Base-by-base conservation (phyloP, 1,139 yeast species). In the Magnusiomyces magnusii region DNA sequence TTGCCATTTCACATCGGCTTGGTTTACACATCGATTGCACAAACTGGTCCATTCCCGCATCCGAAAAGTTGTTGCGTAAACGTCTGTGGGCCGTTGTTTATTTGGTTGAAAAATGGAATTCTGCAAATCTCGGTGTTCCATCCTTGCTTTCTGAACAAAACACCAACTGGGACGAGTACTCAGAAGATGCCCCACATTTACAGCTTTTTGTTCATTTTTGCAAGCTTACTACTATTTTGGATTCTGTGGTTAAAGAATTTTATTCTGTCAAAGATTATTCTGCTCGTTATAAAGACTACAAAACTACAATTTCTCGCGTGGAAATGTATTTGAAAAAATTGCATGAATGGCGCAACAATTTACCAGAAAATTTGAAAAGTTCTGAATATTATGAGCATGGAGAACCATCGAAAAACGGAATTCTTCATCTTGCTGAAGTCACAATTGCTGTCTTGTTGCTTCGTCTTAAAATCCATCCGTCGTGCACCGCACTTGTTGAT, bases 21-120 rank as follows among this genome's bases (percentile, higher is more conserved):
- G 76, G 76, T 0, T 63, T 73, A 44, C 75, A 73, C 60, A 56
- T 72, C 21, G 74, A 73, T 59, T 71, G 74, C 60, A 56, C 69
- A 15, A 55, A 65, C 34, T 73, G 76, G 76, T 63, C 65, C 23
- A 71, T 73, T 44, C 64, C 70, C 9, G 68, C 67, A 19, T 63
- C 67, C 9, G 67, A 66, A 41, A 73, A 72, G 57, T 61, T 65
- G 36, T 62, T 73, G 19, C 63, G 76, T 7, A 64, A 62, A n/a
- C 65, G 73, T 21, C 64, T 73, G 19, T 72, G 75, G 75, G 73
- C 74, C 0, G 66, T 71, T 0, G 67, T 71, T n/a, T 71, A 63
- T 55, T 65, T 67, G n/a, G 68, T 68, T 58, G 76, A 73, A 57
- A 71, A 71, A 56, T 73, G 76, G 76, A 63, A 69, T 15, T 65